These are phyloP conservation scores for Smittium culicis DNA, from an alignment of 371 early-diverging fungal genomes.

Conservation along the genomic window DNA sequence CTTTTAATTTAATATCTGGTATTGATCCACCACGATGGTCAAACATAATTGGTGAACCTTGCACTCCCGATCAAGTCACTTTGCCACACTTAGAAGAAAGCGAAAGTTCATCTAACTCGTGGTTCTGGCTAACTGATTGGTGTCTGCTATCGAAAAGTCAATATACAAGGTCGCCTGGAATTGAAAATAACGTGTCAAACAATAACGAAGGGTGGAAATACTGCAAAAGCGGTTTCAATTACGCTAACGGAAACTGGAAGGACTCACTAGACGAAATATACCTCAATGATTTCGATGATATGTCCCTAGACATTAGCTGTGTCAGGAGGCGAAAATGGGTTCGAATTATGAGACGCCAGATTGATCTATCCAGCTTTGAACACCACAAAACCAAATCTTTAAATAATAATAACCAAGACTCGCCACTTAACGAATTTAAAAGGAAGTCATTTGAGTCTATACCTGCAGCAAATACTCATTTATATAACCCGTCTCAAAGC, in stretches of 20 bases:
- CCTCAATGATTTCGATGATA: neutral
- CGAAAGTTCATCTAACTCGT: slow-evolving; percentile 15
- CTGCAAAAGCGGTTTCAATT: slow-evolving; percentile 12
- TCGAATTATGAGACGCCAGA: slow-evolving; percentile 33
- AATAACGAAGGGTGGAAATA: slow-evolving; percentile 49
- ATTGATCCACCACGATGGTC: slow-evolving; percentile 6
- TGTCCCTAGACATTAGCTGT: slow-evolving; percentile 26
- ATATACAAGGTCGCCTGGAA: neutral
- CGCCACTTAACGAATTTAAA: no score
- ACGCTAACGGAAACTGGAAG: slow-evolving; percentile 5
- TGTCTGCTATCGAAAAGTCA: slow-evolving; percentile 22
- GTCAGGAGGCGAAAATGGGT: slow-evolving; percentile 66
- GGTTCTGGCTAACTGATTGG: slow-evolving; percentile 83
- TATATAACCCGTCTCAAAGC: no score
- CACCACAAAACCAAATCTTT: no score
- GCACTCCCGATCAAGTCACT: neutral
- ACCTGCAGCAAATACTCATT: no score
- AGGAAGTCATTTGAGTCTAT: no score
- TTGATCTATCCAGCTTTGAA: neutral
- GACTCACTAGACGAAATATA: neutral
- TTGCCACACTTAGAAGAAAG: neutral
- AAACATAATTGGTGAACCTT: neutral
- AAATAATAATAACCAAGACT: no score
- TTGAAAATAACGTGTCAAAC: neutral
- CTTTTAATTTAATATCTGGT: slow-evolving; percentile 1